Conservation (phyloP, 805 yeast species). For the Kregervanrija fluxuum region DNA sequence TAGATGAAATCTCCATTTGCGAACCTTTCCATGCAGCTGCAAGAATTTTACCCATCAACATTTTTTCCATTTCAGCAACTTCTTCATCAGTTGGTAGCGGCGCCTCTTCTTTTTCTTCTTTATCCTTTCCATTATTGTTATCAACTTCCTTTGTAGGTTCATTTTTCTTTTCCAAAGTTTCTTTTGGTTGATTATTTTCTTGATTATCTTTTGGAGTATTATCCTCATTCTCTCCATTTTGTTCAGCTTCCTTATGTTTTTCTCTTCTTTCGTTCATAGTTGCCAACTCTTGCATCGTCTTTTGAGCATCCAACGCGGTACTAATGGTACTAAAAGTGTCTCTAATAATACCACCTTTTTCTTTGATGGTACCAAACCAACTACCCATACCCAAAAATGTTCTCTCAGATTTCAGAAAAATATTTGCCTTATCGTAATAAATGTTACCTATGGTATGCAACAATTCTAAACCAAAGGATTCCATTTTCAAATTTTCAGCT, state of each 20-base stretch:
- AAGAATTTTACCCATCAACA: conserved; percentile 79
- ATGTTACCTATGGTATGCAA: conserved; percentile 76
- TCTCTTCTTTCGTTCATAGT: conserved; percentile 54
- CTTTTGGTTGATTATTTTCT: not conserved
- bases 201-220: conserved; percentile 1
- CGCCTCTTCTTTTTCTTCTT: conserved; percentile 20
- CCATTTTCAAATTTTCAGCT: conserved; percentile 80
- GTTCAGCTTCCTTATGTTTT: conserved; percentile 16
- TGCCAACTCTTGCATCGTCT: conserved; percentile 65
- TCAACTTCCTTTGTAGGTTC: not conserved
- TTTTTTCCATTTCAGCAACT: conserved; percentile 68
- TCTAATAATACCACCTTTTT: conserved; percentile 75
- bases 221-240: conserved; percentile 2
- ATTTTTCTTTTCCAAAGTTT: not conserved
- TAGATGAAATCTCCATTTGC: conserved; percentile 73
- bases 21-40: conserved; percentile 97
- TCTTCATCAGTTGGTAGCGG: conserved; percentile 45
- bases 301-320: conserved; percentile 84
- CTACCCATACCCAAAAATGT: conserved; percentile 79
- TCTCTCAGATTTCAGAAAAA: conserved; percentile 65
- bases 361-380: conserved; percentile 71
- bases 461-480: conserved; percentile 89
- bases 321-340: conserved; percentile 78
- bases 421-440: conserved; percentile 68
- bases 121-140: conserved; percentile 11